These are phyloP conservation scores for Petunia axillaris DNA, from an alignment of 257 asterid genomes.

Conservation along the genomic window DNA sequence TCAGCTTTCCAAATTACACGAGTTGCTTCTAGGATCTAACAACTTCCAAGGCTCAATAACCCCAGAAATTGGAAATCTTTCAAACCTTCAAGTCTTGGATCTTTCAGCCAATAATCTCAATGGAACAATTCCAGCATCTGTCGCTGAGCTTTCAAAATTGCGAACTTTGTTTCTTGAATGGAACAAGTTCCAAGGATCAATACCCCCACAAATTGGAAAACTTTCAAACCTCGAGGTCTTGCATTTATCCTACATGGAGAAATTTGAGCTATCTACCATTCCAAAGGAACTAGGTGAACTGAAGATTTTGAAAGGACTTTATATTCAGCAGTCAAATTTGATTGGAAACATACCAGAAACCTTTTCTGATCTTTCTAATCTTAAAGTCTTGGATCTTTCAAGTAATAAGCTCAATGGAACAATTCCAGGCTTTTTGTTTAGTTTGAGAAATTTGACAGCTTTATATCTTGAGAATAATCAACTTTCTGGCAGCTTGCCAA, in stretches of 20 bases:
- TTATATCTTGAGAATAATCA: neutral
- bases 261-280: neutral
- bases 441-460: neutral
- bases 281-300: conserved; percentile 12
- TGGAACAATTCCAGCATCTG: neutral
- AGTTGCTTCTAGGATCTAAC: neutral
- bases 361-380: neutral
- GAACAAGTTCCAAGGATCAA: neutral
- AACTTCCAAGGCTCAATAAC: neutral
- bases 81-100: neutral
- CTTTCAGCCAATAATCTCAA: neutral
- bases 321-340: neutral
- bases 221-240: neutral
- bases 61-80: neutral
- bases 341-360: neutral
- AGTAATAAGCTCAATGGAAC: neutral
- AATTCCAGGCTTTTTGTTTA: neutral
- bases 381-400: neutral
- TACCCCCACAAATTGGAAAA: neutral
- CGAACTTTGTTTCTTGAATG: neutral
- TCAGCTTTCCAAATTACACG: neutral
- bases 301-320: neutral
- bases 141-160: neutral
- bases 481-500: neutral
- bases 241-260: neutral